Base-by-base conservation (phyloP, 1,139 yeast genomes). In the Hyphopichia pseudoburtonii region DNA sequence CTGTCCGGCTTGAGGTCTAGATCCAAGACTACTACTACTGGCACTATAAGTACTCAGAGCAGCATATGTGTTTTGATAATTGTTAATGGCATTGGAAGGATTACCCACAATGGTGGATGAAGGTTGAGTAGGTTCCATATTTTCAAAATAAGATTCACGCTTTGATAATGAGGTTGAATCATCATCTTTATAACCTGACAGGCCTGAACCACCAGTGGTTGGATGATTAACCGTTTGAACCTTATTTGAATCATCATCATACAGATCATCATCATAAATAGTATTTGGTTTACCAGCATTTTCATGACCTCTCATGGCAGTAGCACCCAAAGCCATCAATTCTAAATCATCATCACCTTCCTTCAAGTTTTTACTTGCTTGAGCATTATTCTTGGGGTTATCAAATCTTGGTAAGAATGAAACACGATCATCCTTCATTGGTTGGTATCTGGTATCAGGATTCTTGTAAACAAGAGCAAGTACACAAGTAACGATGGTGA, bases 351-450 rank as follows among this genome's bases (percentile, higher is more conserved):
- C 80, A 37, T 70, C 74, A 17, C 61, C 63, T 24, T 73, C 72
- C 15, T 41, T 44, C 17, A 34, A 38, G 31, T 62, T 64, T 34
- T 50, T 43, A 38, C 62, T 51, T 45, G 56, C 63, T 3, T 41
- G 52, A 18, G 44, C 41, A 11, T 56, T 62, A 23, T 61, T 66
- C 23, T 70, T 68, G 48, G 73, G 70, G 47, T 82, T 80, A 46
- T 82, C 84, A 47, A 70, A 65, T 46, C 80, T 73, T 23, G 81
- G 82, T 50, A 81, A 77, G 62, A 92, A 92, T 17, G 96, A 86
- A 39, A 87, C 94, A 61, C 98, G 81, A 57, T 92, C 98, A 60
- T 92, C 98, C 52, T 86, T 85, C 88, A 92, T 87, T 49, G 97
- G 97, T 70, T 89, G 94, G 67, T 92, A 92, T 51, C 96, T 77